Percentiles rank a stretch among this genome's conserved stretches.
Evolutionary conservation across 345 rosid species (phyloP).

Genomic region (Eutrema yunnanense): DNA sequence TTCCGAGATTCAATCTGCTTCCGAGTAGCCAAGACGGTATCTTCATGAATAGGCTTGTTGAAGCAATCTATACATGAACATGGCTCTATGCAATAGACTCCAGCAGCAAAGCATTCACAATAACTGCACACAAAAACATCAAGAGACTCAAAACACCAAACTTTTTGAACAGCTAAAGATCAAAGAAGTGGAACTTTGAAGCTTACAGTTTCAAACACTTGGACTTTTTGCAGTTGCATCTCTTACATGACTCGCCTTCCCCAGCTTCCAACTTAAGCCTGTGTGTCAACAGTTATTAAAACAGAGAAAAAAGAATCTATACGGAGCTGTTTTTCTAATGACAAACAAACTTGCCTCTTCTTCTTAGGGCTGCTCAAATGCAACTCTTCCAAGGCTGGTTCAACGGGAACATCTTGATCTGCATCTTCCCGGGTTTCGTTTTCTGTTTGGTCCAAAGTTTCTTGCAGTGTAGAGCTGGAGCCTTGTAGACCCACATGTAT

Average conservation of each 20-base stretch:
- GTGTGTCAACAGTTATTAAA: constrained; percentile 6
- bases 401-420: constrained; percentile 9
- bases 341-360: constrained; percentile 51
- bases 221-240: constrained; percentile 95
- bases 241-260: constrained; percentile 72
- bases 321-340: background rate
- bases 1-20: constrained; percentile 95
- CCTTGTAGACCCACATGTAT: constrained; percentile 35
- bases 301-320: background rate
- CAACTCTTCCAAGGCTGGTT: constrained; percentile 46
- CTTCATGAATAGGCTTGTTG: constrained; percentile 91
- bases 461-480: constrained; percentile 41
- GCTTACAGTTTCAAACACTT: constrained; percentile 99
- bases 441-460: constrained; percentile 39
- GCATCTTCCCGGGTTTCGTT: constrained; percentile 34
- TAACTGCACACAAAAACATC: constrained; percentile 13
- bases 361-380: constrained; percentile 71
- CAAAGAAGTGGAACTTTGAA: background rate
- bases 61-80: constrained; percentile 93
- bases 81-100: constrained; percentile 89
- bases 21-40: constrained; percentile 88
- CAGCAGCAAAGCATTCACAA: constrained; percentile 98
- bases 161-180: background rate
- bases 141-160: constrained; percentile 4
- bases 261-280: constrained; percentile 67